Base-by-base conservation (phyloP, 2,329 filamentous ascomycete species). In the Botrytis byssoidea region DNA sequence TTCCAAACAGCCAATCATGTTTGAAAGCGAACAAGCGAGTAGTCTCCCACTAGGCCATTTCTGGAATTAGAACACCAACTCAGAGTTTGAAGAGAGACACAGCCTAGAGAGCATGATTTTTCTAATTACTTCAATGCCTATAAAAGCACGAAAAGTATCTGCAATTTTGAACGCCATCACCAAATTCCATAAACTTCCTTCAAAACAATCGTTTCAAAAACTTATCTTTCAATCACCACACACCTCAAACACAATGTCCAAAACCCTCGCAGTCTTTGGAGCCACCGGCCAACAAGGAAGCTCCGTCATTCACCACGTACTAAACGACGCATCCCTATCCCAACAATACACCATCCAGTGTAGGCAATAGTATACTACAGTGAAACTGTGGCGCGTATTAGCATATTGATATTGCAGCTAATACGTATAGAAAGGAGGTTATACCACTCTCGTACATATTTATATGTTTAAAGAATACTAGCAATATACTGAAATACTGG, bases 231-330 rank as follows among this genome's bases (percentile, higher is more conserved):
- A 44, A 12, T 14, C 16, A 40, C 3, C 12, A 37, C 32, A 20
- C 12, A 37, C 32, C 22, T 25, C 59, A 61, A 6, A 61, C 29
- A 51, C 32, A 25, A 77, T 77, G 73, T 44, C 63, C 61, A 82
- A 83, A 57, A 75, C 83, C 46, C 79, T 86, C 48, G 83, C 82
- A 40, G 82, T 88, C 37, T 86, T 88, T 69, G 22, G 22, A 86
- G 86, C 86, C 35, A 88, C 86, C 0, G 86, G 86, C 74, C 83
- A 85, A 51, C 87, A 88, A 78, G 86, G 87, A 29, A 81, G 85
- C 18, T 85, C 85, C 14, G 81, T 88, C 14, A 81, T 88, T 72
- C 79, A 83, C 66, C 79, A 81, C 40, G 81, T 88, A 18, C 82
- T 87, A 16, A 81, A 81, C 51, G 83, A 87, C 75, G 77, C 83